These are phyloP conservation scores for Aspergillus olivimuriae DNA, from an alignment of 495 filamentous ascomycete species.

Conservation along the genomic window DNA sequence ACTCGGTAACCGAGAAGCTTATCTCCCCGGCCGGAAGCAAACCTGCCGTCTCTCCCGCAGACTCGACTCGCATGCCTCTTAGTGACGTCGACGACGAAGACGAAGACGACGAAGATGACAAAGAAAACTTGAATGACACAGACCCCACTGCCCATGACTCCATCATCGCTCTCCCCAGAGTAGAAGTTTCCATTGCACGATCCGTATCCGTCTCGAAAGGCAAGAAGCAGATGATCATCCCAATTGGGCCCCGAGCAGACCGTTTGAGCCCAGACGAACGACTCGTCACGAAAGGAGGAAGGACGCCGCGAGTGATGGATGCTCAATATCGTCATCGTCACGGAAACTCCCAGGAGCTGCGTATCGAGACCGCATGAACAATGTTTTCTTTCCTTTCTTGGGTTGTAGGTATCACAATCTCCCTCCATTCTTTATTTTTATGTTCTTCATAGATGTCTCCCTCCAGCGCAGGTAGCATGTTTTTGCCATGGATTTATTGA, in stretches of 20 bases:
- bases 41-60: slow-evolving; percentile 6
- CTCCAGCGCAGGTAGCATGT: neutral
- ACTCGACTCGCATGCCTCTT: slow-evolving; percentile 14
- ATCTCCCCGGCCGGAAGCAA: slow-evolving; percentile 13
- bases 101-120: slow-evolving; percentile 1
- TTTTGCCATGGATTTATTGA: too few species aligned
- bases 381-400: too few species aligned
- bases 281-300: slow-evolving; percentile 17
- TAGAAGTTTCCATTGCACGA: slow-evolving; percentile 36
- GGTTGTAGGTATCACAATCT: neutral
- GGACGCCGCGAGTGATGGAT: slow-evolving; percentile 25
- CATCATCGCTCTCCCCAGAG: slow-evolving; percentile 10
- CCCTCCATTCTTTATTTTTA: neutral
- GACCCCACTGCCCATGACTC: too few species aligned
- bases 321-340: slow-evolving; percentile 25
- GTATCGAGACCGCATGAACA: slow-evolving; percentile 25
- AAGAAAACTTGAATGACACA: too few species aligned
- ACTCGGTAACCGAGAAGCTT: slow-evolving; percentile 7
- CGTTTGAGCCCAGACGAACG: slow-evolving; percentile 23
- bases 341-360: slow-evolving; percentile 31
- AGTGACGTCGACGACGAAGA: slow-evolving; percentile 6
- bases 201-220: slow-evolving; percentile 35
- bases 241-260: slow-evolving; percentile 22
- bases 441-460: neutral
- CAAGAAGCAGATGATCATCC: slow-evolving; percentile 33